Base-by-base conservation (phyloP, 371 early-diverging fungal genomes). In the Syncephalastrum contaminatum region DNA sequence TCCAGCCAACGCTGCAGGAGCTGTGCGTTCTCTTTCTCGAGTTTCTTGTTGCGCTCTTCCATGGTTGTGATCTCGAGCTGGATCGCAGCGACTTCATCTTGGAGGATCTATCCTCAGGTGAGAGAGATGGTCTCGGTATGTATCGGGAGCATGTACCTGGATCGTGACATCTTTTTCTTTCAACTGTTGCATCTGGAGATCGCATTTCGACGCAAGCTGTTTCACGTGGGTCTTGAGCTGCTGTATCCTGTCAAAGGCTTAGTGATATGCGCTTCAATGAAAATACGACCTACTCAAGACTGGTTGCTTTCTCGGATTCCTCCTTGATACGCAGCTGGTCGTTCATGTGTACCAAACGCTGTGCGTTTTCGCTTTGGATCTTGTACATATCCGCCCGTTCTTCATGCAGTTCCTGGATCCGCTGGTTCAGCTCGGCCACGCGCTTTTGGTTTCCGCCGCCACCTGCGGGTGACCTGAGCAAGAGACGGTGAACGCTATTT, bases 321-420 rank as follows among this genome's bases (percentile, higher is more conserved):
- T 95, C 92, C 36, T 77, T 69, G 19, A 63, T 65, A 53, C 90
- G 75, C 56, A 85, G 60, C 25, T 86, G 73, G 53, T 98, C 96
- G 62, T 89, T 91, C 68, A 95, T 70, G 48, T 88, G 86, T 25
- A 98, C 71, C 24, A 98, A 67, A 41, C 95, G 66, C 64, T 96
- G 97, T 10, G 96, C 94, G 73, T 95, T 95, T 42, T 83, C 82
- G 20, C 90, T 89, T 66, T 96, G 95, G 2, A 89, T 87, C 66
- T 92, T 91, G 80, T 95, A 98, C 67, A 95, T 80, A 52, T 94
- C 92, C 5, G 86, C 82, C 20, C 88, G 84, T 70, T 98, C 97
- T 41, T 92, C 88, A 66, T 94, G 93, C 21, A 98, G 68, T 25
- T 75, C 69, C 18, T 72, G 64, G 4, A 94, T 68, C 59, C 93